Evolutionary conservation across 129 eudicot species (phyloP).

Genomic region (Solidago caesia): DNA sequence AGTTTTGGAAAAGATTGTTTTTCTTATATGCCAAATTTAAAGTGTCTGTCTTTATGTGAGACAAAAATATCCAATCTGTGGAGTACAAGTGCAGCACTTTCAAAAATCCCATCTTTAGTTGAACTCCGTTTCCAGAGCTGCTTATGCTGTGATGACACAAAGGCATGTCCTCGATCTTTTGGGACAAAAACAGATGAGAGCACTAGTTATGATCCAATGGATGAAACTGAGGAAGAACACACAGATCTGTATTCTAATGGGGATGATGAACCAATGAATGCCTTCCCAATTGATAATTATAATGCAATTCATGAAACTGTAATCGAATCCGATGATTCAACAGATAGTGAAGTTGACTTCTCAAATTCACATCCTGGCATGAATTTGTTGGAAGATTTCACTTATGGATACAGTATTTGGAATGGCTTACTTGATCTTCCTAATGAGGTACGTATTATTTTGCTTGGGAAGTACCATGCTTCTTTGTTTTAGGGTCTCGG

Average conservation of each 20-base stretch:
- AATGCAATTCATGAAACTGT: conserved; percentile 36
- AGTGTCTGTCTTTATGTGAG: conserved; percentile 74
- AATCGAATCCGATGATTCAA: conserved; percentile 49
- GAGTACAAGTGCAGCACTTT: conserved; percentile 79
- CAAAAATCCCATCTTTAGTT: conserved; percentile 61
- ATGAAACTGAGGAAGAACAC: conserved; percentile 24
- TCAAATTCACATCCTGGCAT: conserved; percentile 41
- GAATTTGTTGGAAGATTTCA: conserved; percentile 34
- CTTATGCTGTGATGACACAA: conserved; percentile 47
- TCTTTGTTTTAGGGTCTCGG: not conserved
- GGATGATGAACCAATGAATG: conserved; percentile 42
- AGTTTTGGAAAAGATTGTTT: conserved; percentile 83
- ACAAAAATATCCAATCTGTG: conserved; percentile 81
- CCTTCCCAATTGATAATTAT: conserved; percentile 30
- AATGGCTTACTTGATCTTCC: conserved; percentile 49
- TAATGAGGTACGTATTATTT: conserved; percentile 56
- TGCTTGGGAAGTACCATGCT: not conserved
- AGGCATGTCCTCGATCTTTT: conserved; percentile 46
- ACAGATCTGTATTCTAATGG: conserved; percentile 19
- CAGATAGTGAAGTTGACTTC: conserved; percentile 71
- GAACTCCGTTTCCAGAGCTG: conserved; percentile 92
- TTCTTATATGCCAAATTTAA: conserved; percentile 76
- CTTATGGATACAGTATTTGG: conserved; percentile 53
- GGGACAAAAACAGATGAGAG: conserved; percentile 26
- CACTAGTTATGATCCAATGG: conserved; percentile 34